Evolutionary conservation across 768 basidiomycete genomes (phyloP), one percentile per base, ranked within the genome.

Genomic region (Leccinum uliginosum): DNA sequence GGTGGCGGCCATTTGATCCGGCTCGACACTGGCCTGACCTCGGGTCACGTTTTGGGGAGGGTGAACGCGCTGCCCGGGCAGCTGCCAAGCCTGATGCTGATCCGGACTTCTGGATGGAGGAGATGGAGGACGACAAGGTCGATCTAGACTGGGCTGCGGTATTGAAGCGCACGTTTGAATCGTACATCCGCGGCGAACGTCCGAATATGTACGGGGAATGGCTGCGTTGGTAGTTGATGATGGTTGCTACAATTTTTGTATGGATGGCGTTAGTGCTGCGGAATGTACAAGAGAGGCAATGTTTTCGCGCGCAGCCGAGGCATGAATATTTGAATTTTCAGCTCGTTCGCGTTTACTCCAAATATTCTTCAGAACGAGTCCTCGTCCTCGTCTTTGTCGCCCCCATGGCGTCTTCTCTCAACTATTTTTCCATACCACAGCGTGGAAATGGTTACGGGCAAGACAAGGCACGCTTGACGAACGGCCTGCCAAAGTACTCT

Each of bases 161-260:
- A 47, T 70, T 96, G 57, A 98, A 98, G 76, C 78, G 95, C 73
- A 93, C 91, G n/a, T 95, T 96, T 69, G 95, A 98, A 75, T 82
- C 84, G 53, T 96, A 90, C 71, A 70, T 97, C 53, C 79, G 94
- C 6, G 89, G 86, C 2, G 93, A 97, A 72, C 74, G 83, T 29
- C 92, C 94, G 21, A 97, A 95, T 68, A 91, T 93, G 90, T 94
- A 94, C 72, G 92, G 93, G 32, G 93, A 94, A 74, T 83, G 81
- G 82, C 44, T 75, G 8, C 57, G 49, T 23, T 61, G 70, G 66
- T 64, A 63, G 49, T 23, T 23, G 14, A 15, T 32, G 32, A 34
- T 34, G 34, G 34, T 34, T 32, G 34, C n/a, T 4, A 30, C 32
- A 3, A 24, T 34, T 53, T 32, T 51, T 14, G 53, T 49, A 32